Percentiles rank a stretch among this genome's conserved stretches.
Conservation (phyloP, 2,329 filamentous ascomycete genomes). For the Podosphaera xanthii region DNA sequence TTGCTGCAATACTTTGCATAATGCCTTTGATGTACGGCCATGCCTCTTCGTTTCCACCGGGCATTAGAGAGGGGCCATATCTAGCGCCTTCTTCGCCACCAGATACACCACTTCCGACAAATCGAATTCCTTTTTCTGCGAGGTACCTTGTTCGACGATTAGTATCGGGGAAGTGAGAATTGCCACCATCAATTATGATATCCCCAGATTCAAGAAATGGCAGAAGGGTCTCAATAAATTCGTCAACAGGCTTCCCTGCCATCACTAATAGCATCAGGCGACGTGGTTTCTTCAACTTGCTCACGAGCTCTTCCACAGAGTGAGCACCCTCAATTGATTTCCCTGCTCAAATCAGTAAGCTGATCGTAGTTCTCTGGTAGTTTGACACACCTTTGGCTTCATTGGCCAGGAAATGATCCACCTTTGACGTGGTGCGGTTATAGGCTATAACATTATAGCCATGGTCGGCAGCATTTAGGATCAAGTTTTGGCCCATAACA, state of each 20-base stretch:
- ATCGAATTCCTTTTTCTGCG: constrained; percentile 65
- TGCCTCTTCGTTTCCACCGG: constrained; percentile 91
- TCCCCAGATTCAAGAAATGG: constrained; percentile 66
- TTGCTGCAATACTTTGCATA: constrained; percentile 92
- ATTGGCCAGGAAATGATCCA: constrained; percentile 80
- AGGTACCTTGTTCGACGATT: constrained; percentile 93
- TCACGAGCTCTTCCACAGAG: constrained; percentile 79
- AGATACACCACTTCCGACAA: constrained; percentile 92
- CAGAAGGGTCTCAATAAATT: constrained; percentile 92
- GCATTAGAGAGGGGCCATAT: constrained; percentile 94
- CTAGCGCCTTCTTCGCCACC: constrained; percentile 98
- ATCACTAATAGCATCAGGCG: constrained; percentile 98
- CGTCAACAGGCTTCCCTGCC: constrained; percentile 91
- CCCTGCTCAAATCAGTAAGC: constrained; percentile 23
- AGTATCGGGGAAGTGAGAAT: constrained; percentile 98
- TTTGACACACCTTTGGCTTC: constrained; percentile 51
- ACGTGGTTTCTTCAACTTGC: constrained; percentile 92
- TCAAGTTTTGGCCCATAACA: constrained; percentile 79
- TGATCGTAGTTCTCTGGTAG: background rate
- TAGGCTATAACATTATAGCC: constrained; percentile 94
- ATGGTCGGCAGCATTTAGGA: constrained; percentile 73
- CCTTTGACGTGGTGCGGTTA: constrained; percentile 97
- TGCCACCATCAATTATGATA: constrained; percentile 98
- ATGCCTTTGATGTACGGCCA: constrained; percentile 98
- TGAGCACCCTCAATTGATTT: constrained; percentile 90